Evolutionary conservation across 1,284 basidiomycete species (phyloP), one percentile per base, ranked within the genome.

Genomic region (Ceratobasidium sp.): DNA sequence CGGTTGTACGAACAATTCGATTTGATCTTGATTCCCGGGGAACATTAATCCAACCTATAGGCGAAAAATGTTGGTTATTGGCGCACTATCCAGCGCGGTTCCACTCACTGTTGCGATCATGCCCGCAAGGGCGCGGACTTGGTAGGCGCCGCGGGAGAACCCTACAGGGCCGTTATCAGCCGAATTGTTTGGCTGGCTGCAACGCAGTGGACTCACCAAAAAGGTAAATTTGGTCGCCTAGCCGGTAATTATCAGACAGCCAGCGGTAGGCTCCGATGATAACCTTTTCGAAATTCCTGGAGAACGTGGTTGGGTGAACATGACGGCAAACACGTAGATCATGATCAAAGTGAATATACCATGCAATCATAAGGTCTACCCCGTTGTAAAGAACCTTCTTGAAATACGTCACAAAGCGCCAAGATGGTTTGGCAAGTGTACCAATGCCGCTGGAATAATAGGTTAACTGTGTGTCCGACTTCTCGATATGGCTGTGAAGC

Each of bases 91-190:
- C 37, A 39, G 37, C 37, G 37, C 7, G 9, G 9, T 1, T 39
- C 5, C 37, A 8, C 37, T 4, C 74, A 84, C 84, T 74, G 79
- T 80, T 3, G 82, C 75, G 61, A 85, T 84, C 85, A 86, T 85
- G 0, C 76, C 84, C 0, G 85, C 83, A 0, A 85, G 76, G 2
- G 78, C 80, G 2, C 85, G 82, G 9, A 82, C 84, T 80, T 85
- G 84, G 76, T 84, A 86, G 34, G 85, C 84, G n/a, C 84, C 85
- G 29, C 85, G 80, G 58, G 84, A 85, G 74, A 85, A 86, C 9
- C 85, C 85, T 85, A n/a, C n/a, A n/a, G n/a, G n/a, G n/a, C n/a
- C n/a, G n/a, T n/a, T n/a, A n/a, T n/a, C n/a, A n/a, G n/a, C n/a
- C n/a, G n/a, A n/a, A n/a, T n/a, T n/a, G n/a, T n/a, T n/a, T n/a